phyloP scores from a whole-genome alignment of 2,329 filamentous ascomycete genomes.

The Fusarium goolgardi region DNA sequence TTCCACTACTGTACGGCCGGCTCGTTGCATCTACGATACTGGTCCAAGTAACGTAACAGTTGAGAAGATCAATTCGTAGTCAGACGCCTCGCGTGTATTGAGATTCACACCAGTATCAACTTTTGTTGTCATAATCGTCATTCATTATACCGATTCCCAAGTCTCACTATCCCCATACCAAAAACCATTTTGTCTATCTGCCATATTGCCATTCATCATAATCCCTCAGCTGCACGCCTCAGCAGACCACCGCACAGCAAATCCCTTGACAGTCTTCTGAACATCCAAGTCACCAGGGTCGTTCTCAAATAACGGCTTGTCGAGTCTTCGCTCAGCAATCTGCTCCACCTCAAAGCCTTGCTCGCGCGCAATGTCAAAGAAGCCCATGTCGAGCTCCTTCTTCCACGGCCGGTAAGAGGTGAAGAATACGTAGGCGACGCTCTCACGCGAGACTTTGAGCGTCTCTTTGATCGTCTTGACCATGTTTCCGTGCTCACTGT shows the following conservation, averaged over 20 bases:
- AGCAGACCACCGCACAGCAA: slow-evolving; percentile 74
- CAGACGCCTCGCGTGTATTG: slow-evolving; percentile 7
- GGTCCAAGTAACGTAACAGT: slow-evolving; percentile 44
- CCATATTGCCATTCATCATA: background rate
- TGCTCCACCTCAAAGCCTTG: slow-evolving; percentile 81
- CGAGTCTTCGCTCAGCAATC: slow-evolving; percentile 83
- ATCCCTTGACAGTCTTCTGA: slow-evolving; percentile 85
- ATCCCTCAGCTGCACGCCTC: slow-evolving; percentile 41
- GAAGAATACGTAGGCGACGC: slow-evolving; percentile 87
- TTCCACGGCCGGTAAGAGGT: slow-evolving; percentile 92
- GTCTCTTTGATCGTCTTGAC: slow-evolving; percentile 77
- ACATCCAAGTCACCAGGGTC: slow-evolving; percentile 87
- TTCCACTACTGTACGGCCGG: slow-evolving; percentile 12
- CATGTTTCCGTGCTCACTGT: slow-evolving; percentile 85
- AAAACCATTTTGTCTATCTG: slow-evolving; percentile 15
- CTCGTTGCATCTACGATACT: slow-evolving; percentile 26
- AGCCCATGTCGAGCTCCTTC: slow-evolving; percentile 82
- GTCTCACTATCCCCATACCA: background rate
- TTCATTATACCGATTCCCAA: slow-evolving; percentile 28
- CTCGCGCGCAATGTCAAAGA: slow-evolving; percentile 81
- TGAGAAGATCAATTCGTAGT: slow-evolving; percentile 16
- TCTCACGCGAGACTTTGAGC: slow-evolving; percentile 65
- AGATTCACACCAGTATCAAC: slow-evolving; percentile 6
- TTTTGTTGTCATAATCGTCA: slow-evolving; percentile 31
- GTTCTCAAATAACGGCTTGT: slow-evolving; percentile 87